Evolutionary conservation across 1,284 basidiomycete genomes (phyloP), one percentile per base, ranked within the genome.

Genomic region (Pseudozyma sp.): DNA sequence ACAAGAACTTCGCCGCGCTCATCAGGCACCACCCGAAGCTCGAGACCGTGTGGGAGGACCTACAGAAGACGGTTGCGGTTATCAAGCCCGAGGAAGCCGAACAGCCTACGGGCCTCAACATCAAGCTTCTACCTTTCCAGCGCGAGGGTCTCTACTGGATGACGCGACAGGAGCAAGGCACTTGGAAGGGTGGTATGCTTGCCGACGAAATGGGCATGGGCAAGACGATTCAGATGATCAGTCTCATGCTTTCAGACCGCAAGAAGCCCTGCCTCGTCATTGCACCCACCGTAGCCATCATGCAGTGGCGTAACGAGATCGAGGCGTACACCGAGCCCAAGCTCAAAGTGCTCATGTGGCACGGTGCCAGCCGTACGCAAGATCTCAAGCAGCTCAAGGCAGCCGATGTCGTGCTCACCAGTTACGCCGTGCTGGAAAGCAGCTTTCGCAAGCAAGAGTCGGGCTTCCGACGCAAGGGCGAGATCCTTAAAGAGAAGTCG

Each of bases 271-370:
- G 94, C 63, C 89, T 99, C 10, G 93, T 99, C 19, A 89, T 99
- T 38, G 96, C 96, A 3, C 86, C 86, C 12, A 97, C 95, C 3
- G 96, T 98, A 52, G 97, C 97, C 25, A 91, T 99, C 74, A 95
- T 99, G 91, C 96, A 99, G 87, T 99, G 97, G 97, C 90, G 91
- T 77, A 94, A 96, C 85, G 97, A 99, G 85, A 94, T 99, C 62
- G 90, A 90, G 55, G 85, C 86, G 79, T 87, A 86, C 64, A 86
- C 87, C 14, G 73, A 82, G 31, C 76, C 65, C n/a, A 80, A 83
- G 38, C 79, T 88, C 72, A 86, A 85, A 63, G 92, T 96, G 34
- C 89, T 92, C 45, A 89, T 99, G 14, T 99, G 94, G 94, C 95
- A 99, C 84, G 97, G 97, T 19, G 86, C 89, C 3, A 86, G 86